Base-by-base conservation (phyloP, 441 rosid genomes). In the Populus hybrid region DNA sequence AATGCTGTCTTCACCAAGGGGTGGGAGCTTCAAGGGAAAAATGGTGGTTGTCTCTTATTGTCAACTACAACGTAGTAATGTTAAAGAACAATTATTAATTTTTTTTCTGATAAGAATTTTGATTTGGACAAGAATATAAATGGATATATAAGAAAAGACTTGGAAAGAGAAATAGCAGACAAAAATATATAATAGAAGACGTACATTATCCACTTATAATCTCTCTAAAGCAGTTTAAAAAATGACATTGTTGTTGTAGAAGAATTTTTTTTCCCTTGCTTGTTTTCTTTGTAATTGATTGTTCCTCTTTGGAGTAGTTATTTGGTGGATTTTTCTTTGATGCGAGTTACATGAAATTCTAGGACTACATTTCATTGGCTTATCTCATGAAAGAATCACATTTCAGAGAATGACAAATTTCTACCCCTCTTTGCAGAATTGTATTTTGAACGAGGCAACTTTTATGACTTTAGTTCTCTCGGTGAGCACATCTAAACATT, bases 381-480 rank as follows among this genome's bases (percentile, higher is more conserved):
- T 65, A 26, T 71, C 26, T 2, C 72, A 26, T 77, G 42, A 24
- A 65, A 16, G 28, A 31, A 21, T 64, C 21, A 16, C 21, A 56
- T 38, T 29, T 53, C 68, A 73, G 69, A 75, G 69, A 21, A 28
- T 63, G 77, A 79, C 21, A 69, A 75, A 53, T 78, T 29, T 66
- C 36, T 79, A 68, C n/a, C 29, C 6, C 28, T 76, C 59, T 84
- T 77, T 78, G 75, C 91, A 93, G 99, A 95, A 86, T 82, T 95
- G 86, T 91, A 86, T 71, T 92, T 93, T 74, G 99, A 93, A 87
- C 86, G 91, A 81, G 98, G 96, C 82, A 95, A 92, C 89, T 95
- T 91, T 81, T 95, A 95, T 77, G 97, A 95, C 81, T 95, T 95
- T 76, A 92, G 97, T 64, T 95, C 99, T 59, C 93, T 95, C 69